Evolutionary conservation across 331 rosid species (phyloP).

Genomic region (Acacia concinna): DNA sequence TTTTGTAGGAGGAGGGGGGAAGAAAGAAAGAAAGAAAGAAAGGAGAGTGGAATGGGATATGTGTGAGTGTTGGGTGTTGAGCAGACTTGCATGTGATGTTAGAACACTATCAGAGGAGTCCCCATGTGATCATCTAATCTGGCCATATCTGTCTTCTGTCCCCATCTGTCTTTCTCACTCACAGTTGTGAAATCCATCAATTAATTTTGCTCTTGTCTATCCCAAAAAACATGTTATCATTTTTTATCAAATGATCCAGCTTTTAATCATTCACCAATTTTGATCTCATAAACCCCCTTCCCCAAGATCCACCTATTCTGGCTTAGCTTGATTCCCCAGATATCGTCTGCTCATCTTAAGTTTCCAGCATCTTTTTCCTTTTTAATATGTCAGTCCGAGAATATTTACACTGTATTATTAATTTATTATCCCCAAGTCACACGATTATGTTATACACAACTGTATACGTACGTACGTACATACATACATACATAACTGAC

Average conservation of each 20-base stretch:
- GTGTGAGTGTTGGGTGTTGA: slow-evolving; percentile 19
- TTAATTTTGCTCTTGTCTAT: background rate
- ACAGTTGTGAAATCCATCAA: background rate
- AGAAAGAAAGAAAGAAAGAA: background rate
- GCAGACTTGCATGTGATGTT: slow-evolving; percentile 38
- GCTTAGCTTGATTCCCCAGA: slow-evolving; percentile 25
- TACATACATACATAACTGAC: background rate
- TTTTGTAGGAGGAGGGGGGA: slow-evolving; percentile 13
- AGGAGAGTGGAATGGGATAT: slow-evolving; percentile 32
- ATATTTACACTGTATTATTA: background rate
- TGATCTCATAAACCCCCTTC: background rate
- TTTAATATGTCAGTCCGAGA: background rate
- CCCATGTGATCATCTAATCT: slow-evolving; percentile 50
- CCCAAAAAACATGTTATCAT: background rate
- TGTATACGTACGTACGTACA: too few species aligned
- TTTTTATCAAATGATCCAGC: background rate
- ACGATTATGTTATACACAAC: background rate
- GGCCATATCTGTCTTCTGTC: slow-evolving; percentile 33
- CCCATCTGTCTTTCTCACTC: slow-evolving; percentile 31
- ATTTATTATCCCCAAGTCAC: background rate
- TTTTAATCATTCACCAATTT: slow-evolving; percentile 4
- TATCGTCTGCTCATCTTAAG: background rate
- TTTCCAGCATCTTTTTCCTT: background rate
- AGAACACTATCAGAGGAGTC: background rate
- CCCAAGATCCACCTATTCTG: slow-evolving; percentile 27